Conservation (phyloP, 192 early-diverging fungal species). For the Backusella westeae region DNA sequence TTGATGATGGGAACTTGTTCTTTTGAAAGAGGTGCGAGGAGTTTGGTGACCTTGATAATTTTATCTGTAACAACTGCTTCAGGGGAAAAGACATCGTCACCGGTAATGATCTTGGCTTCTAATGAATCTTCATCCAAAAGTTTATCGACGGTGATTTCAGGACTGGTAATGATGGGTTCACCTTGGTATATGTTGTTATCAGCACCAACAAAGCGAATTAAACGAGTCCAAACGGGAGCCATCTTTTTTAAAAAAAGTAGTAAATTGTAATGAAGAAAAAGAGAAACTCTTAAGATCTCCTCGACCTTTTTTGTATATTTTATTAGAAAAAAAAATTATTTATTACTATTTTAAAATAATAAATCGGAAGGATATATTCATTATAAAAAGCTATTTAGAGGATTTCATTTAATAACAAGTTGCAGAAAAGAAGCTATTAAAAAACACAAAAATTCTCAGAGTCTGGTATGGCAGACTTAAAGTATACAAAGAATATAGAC, state of each 20-base stretch:
- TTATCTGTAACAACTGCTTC: constrained; percentile 39
- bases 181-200: constrained; percentile 49
- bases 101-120: constrained; percentile 44
- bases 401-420: not conserved
- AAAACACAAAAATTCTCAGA: constrained; percentile 1
- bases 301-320: not conserved
- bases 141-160: constrained; percentile 10
- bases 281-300: not conserved
- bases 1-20: constrained; percentile 34
- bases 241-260: not conserved
- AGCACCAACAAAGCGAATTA: constrained; percentile 43
- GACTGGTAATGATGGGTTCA: constrained; percentile 35
- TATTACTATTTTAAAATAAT: constrained; percentile 1
- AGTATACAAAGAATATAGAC: not conserved
- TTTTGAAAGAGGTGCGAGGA: constrained; percentile 6
- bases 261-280: not conserved
- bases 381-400: constrained; percentile 5
- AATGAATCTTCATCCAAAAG: not conserved
- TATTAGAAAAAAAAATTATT: constrained; percentile 1
- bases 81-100: constrained; percentile 45
- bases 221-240: constrained; percentile 10
- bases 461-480: not conserved
- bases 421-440: not conserved
- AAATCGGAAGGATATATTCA: not conserved
- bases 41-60: constrained; percentile 33